These are phyloP conservation scores for Umbelopsis sp. DNA, from an alignment of 371 early-diverging fungal species.

Conservation along the genomic window DNA sequence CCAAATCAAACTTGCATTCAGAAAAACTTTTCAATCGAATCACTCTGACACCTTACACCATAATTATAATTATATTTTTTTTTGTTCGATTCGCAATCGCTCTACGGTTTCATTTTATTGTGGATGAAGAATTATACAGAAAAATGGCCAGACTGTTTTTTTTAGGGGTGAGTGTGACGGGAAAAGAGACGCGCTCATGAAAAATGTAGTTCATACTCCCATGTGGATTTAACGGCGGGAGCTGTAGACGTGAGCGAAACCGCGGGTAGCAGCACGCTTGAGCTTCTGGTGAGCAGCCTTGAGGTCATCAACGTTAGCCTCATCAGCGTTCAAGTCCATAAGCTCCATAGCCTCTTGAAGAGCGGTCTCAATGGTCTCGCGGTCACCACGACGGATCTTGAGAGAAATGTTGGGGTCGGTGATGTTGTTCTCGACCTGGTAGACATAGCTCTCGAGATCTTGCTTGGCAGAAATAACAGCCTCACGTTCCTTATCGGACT, in stretches of 20 bases:
- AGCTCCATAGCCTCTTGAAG: conserved; percentile 84
- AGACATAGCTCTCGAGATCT: conserved; percentile 91
- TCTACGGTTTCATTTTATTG: conserved; percentile 19
- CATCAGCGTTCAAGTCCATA: conserved; percentile 77
- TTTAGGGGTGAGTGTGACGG: neutral
- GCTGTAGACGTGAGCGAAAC: conserved; percentile 58
- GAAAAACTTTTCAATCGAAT: neutral
- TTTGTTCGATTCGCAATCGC: conserved; percentile 17
- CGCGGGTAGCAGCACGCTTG: conserved; percentile 80
- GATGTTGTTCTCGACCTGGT: conserved; percentile 82
- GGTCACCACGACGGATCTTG: conserved; percentile 75
- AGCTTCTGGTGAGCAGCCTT: conserved; percentile 91
- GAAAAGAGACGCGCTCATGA: neutral
- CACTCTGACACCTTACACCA: neutral
- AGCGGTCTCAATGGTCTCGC: conserved; percentile 85
- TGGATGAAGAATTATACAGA: conserved; percentile 18
- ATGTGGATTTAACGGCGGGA: conserved; percentile 32
- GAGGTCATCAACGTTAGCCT: conserved; percentile 85
- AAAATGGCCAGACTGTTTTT: conserved; percentile 18
- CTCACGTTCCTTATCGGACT: conserved; percentile 90
- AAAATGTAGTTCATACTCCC: conserved; percentile 10
- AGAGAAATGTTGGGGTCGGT: conserved; percentile 68
- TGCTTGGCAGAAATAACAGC: conserved; percentile 89
- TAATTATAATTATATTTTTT: neutral
- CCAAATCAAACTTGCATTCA: neutral